Conservation (phyloP, 257 asterid species). For the Gynochthodes officinalis region DNA sequence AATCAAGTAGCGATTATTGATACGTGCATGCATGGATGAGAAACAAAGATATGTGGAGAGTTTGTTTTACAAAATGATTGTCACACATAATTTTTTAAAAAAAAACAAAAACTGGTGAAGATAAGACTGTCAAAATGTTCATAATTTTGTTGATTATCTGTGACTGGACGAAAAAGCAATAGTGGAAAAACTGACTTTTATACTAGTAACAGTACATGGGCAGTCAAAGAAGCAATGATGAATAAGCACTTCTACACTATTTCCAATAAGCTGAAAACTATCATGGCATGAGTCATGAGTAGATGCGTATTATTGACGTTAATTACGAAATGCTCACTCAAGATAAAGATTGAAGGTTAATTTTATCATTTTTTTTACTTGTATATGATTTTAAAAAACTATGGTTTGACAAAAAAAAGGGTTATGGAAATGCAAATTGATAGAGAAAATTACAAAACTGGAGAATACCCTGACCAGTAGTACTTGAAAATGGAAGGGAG, state of each 20-base stretch:
- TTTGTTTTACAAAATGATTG: too few species aligned
- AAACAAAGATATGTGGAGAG: not conserved
- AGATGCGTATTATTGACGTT: not conserved
- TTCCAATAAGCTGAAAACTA: constrained; percentile 1
- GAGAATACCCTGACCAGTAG: not conserved
- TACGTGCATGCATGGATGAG: constrained; percentile 43
- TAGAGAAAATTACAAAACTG: too few species aligned
- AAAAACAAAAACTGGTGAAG: too few species aligned
- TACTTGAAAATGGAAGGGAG: not conserved
- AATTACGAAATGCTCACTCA: too few species aligned
- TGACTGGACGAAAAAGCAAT: not conserved
- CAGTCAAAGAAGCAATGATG: not conserved
- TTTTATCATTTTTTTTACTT: too few species aligned
- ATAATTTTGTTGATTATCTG: not conserved
- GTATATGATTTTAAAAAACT: too few species aligned
- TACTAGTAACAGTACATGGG: too few species aligned
- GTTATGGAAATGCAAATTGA: not conserved
- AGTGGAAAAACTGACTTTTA: not conserved
- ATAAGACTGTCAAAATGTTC: not conserved
- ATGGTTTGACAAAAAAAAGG: too few species aligned
- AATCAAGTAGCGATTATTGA: not conserved
- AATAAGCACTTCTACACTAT: constrained; percentile 7
- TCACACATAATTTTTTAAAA: not conserved
- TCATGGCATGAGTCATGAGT: not conserved
- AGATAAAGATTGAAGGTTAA: too few species aligned